Evolutionary conservation across 2,329 filamentous ascomycete species (phyloP).

Genomic region (Colletotrichum sp.): DNA sequence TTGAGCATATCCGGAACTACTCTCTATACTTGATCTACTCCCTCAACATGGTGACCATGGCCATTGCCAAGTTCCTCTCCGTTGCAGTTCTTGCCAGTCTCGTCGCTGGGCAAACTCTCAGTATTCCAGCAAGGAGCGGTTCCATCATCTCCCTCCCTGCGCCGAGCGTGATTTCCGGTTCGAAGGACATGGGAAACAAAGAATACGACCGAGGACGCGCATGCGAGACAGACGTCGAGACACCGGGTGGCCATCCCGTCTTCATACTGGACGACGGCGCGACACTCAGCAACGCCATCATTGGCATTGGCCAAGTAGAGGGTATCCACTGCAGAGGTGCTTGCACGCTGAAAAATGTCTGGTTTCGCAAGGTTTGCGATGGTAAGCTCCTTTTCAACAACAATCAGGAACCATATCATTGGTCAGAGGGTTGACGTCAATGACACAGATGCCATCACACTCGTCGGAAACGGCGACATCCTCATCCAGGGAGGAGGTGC

Average conservation of each 20-base stretch:
- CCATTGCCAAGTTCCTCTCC: background rate
- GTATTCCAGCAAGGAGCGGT: conserved; percentile 21
- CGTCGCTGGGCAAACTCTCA: conserved; percentile 18
- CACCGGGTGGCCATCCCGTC: conserved; percentile 40
- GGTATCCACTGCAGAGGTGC: conserved; percentile 54
- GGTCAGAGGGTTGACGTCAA: background rate
- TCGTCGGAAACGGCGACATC: background rate
- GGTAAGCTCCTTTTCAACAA: conserved; percentile 9
- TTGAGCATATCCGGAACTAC: background rate
- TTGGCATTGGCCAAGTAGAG: conserved; percentile 52
- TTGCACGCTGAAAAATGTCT: conserved; percentile 42
- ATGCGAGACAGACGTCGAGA: conserved; percentile 21
- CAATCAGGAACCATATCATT: background rate
- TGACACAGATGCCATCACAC: background rate
- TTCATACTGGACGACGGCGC: conserved; percentile 56
- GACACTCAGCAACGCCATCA: conserved; percentile 56
- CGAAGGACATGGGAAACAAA: conserved; percentile 15
- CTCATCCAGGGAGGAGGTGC: conserved; percentile 35
- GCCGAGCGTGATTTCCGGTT: conserved; percentile 17
- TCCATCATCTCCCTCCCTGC: conserved; percentile 18
- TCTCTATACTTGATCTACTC: background rate
- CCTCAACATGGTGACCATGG: background rate
- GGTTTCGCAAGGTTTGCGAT: conserved; percentile 42
- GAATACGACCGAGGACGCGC: conserved; percentile 21
- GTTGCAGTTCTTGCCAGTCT: background rate